Base-by-base conservation (phyloP, 805 yeast species). In the Candida maris region DNA sequence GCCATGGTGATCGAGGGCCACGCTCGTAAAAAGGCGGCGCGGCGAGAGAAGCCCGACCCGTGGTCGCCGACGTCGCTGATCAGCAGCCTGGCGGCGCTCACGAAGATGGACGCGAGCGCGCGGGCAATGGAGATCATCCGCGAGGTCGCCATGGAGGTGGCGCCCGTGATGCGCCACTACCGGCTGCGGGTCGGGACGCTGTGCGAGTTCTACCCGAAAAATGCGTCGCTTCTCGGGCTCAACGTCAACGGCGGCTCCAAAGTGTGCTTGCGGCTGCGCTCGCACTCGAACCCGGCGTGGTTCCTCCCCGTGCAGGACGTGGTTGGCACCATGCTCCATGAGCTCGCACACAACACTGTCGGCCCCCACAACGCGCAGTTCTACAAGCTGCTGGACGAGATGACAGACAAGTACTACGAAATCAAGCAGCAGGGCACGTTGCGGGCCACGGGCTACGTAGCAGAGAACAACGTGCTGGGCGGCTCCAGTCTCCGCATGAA, bases 301-400 rank as follows among this genome's bases (percentile, higher is more conserved):
- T 88, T 89, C 55, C 55, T 79, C 14, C 81, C 88, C 1, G 62
- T 80, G 59, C 70, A 77, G 3, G 79, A 78, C 34, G 61, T 89
- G 2, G 54, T 89, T 18, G 95, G 88, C 1, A 87, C 96, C 0
- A 74, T 88, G 78, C 64, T 91, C 4, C 97, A 91, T 59, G 97
- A 91, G 56, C 66, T 91, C 27, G 75, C 86, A 2, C 97, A 91
- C 56, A 89, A 87, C 56, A 55, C 68, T 15, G 65, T 65, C 51
- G 96, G 96, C 0, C 84, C 95, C 0, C 97, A 91, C 54, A 82
- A 91, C 62, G 72, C 63, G 3, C 62, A 61, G 40, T 91, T 91
- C 54, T 85, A 85, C 54, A 63, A 64, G 34, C 70, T 71, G 34
- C 57, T 87, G 45, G 91, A 84, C 37, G 77, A 73, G 41, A 64